Evolutionary conservation across 2,329 filamentous ascomycete genomes (phyloP).

Genomic region (Bretziella fagacearum): DNA sequence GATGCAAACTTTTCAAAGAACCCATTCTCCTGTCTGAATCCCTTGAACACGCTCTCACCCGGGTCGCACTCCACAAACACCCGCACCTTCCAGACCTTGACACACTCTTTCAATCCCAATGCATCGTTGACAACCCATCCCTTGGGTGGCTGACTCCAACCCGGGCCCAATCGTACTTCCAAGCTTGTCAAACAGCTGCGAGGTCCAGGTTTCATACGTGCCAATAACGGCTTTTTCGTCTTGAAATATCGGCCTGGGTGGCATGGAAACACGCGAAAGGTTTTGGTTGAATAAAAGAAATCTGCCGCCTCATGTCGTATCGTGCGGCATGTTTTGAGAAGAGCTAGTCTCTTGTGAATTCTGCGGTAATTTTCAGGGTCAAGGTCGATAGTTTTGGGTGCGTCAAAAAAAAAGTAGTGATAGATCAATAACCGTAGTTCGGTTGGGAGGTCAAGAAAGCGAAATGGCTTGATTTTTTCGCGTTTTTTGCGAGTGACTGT

Average conservation of each 20-base stretch:
- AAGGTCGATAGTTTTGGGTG: slow-evolving; percentile 43
- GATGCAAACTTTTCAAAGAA: slow-evolving; percentile 55
- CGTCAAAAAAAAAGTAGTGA: slow-evolving; percentile 39
- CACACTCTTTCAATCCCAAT: slow-evolving; percentile 46
- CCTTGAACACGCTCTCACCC: slow-evolving; percentile 47
- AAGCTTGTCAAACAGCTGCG: slow-evolving; percentile 43
- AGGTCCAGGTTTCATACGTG: slow-evolving; percentile 44
- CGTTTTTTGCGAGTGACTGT: slow-evolving; percentile 17
- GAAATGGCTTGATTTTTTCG: slow-evolving; percentile 33
- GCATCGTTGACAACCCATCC: slow-evolving; percentile 52
- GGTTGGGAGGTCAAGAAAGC: slow-evolving; percentile 48
- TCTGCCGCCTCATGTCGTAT: slow-evolving; percentile 47
- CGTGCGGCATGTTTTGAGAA: slow-evolving; percentile 43
- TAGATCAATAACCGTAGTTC: slow-evolving; percentile 58
- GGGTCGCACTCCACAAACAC: slow-evolving; percentile 61
- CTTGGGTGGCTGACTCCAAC: slow-evolving; percentile 52
- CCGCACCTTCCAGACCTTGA: slow-evolving; percentile 39
- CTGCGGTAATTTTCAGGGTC: slow-evolving; percentile 47
- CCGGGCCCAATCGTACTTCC: slow-evolving; percentile 55
- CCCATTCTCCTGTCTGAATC: slow-evolving; percentile 46
- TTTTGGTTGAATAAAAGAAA: slow-evolving; percentile 46
- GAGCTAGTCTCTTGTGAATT: slow-evolving; percentile 39
- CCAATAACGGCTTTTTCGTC: slow-evolving; percentile 53
- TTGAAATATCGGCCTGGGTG: slow-evolving; percentile 51
- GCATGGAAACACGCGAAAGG: slow-evolving; percentile 50